A percentile compares a stretch with the other conserved stretches of the same genome.
These are phyloP conservation scores for Angophora floribunda DNA, from an alignment of 345 rosid genomes.

Conservation along the genomic window DNA sequence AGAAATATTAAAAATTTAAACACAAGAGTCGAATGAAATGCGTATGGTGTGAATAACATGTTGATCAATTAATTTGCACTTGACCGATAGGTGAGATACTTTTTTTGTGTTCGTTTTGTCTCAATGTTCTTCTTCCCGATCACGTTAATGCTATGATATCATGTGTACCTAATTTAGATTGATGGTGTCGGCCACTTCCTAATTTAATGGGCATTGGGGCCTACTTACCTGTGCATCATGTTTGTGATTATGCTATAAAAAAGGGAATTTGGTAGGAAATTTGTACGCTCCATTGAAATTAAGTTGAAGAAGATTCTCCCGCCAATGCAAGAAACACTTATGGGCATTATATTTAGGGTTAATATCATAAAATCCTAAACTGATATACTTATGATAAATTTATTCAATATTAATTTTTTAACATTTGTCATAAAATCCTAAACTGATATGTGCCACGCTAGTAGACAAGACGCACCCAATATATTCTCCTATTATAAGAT, in stretches of 20 bases:
- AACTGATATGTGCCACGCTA: no score
- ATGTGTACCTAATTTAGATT: background rate
- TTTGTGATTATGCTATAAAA: background rate
- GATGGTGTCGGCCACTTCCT: background rate
- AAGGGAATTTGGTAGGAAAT: background rate
- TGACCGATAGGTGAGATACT: background rate
- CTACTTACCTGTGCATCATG: background rate
- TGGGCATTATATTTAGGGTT: background rate
- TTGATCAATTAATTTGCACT: background rate
- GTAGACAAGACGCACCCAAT: no score
- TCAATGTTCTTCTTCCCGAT: background rate
- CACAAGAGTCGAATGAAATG: background rate
- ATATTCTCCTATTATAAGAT: no score
- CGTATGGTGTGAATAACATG: background rate
- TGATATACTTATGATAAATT: no score
- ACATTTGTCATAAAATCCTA: no score
- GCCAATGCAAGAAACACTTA: background rate
- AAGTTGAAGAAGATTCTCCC: background rate
- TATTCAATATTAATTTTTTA: no score
- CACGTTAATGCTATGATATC: background rate
- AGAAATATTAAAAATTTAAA: background rate
- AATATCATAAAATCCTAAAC: accelerated
- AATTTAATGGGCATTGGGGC: background rate
- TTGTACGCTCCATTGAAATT: background rate
- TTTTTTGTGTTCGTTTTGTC: background rate